phyloP scores from a whole-genome alignment of 1,139 yeast genomes.

The Saccharomyces hybrid region DNA sequence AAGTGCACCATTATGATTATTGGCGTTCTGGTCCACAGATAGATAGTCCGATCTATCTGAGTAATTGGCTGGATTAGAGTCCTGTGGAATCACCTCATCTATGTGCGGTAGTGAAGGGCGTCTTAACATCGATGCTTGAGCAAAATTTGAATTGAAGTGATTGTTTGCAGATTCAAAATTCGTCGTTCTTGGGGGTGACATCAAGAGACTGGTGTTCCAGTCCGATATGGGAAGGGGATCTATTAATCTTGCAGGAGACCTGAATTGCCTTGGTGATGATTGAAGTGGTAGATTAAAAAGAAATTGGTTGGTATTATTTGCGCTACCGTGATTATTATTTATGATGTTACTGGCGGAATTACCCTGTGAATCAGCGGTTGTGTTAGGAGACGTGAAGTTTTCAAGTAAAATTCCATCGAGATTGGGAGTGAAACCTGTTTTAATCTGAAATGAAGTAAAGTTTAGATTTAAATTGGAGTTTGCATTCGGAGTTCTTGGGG shows the following conservation, averaged over 20 bases:
- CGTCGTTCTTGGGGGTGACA: neutral
- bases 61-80: neutral
- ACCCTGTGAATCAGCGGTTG: neutral
- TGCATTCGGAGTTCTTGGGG: neutral
- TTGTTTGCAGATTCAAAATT: neutral
- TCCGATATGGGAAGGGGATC: neutral
- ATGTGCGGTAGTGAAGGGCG: neutral
- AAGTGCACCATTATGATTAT: neutral
- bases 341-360: neutral
- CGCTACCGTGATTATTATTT: neutral
- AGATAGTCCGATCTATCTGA: neutral
- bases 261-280: neutral
- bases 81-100: neutral
- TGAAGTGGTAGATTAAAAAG: neutral
- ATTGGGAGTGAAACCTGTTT: conserved; percentile 30
- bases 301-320: neutral
- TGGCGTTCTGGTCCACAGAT: neutral
- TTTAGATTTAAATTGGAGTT: neutral
- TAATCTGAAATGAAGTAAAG: conserved; percentile 14
- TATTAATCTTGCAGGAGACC: neutral
- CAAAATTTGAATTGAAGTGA: neutral
- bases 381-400: conserved; percentile 1
- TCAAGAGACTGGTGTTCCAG: neutral
- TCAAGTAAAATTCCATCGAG: conserved; percentile 25
- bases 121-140: neutral